Evolutionary conservation across 139 green algal genomes (phyloP).

Genomic region (Chara braunii): DNA sequence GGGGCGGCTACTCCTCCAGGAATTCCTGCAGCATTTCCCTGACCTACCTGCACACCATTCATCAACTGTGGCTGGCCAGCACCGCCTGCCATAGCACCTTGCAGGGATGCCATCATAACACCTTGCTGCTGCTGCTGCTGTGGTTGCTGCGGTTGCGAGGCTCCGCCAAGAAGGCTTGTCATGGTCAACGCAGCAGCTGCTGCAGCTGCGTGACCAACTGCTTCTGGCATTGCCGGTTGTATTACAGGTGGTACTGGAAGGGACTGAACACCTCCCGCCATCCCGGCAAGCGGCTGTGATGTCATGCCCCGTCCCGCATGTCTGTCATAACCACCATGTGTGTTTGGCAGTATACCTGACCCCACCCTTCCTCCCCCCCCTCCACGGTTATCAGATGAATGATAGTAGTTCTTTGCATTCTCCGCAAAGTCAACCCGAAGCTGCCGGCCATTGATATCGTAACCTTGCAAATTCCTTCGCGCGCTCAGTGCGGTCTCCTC

Average conservation of each 20-base stretch:
- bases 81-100: neutral
- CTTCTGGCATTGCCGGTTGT: too few species aligned
- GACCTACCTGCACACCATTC: too few species aligned
- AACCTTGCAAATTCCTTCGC: slow-evolving; percentile 71
- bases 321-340: neutral
- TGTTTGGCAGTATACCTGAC: neutral
- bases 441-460: slow-evolving; percentile 56
- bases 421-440: slow-evolving; percentile 64
- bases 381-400: too few species aligned
- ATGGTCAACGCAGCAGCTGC: slow-evolving; percentile 10
- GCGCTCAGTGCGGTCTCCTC: slow-evolving; percentile 72
- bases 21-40: too few species aligned
- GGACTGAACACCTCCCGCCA: neutral
- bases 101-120: neutral
- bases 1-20: too few species aligned
- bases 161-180: slow-evolving; percentile 1
- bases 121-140: neutral
- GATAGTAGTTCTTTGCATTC: slow-evolving; percentile 14
- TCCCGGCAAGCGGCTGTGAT: neutral
- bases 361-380: neutral
- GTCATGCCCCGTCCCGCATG: neutral
- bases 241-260: neutral
- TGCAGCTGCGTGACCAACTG: neutral
- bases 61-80: slow-evolving; percentile 18
- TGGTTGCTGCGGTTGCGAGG: neutral